Conservation (phyloP, 352 stramenopile species). For the Thalassiosira mediterranea region DNA sequence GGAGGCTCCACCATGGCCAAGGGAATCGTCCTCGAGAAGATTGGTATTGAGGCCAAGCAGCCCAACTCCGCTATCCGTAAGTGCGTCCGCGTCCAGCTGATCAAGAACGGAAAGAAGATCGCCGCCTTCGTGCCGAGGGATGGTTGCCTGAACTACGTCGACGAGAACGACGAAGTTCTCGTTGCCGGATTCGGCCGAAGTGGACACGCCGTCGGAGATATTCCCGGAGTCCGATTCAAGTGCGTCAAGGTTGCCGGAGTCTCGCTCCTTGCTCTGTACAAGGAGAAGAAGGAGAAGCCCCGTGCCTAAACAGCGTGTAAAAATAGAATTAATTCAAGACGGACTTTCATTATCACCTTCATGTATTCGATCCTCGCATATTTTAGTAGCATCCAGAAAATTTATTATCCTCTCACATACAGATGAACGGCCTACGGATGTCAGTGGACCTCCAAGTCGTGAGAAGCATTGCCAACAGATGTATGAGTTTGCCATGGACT, state of each 20-base stretch:
- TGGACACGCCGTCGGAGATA: conserved; percentile 99
- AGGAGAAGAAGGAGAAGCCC: conserved; percentile 99
- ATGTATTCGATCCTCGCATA: too few species aligned
- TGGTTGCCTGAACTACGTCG: conserved; percentile 99
- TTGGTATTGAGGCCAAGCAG: conserved; percentile 99
- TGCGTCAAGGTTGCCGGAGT: conserved; percentile 99
- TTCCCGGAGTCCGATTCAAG: conserved; percentile 99
- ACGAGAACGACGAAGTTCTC: conserved; percentile 99
- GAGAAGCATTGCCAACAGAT: too few species aligned
- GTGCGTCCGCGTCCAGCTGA: conserved; percentile 99
- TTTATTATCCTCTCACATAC: too few species aligned
- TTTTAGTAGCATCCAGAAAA: too few species aligned
- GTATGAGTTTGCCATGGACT: too few species aligned
- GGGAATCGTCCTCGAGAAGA: conserved; percentile 99
- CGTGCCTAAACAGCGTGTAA: conserved; percentile 85
- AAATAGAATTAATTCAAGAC: too few species aligned
- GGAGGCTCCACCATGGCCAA: conserved; percentile 99
- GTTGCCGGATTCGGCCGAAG: conserved; percentile 99
- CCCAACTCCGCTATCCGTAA: conserved; percentile 99
- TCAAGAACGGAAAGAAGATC: conserved; percentile 99
- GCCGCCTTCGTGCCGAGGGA: conserved; percentile 99
- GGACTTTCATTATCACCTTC: too few species aligned
- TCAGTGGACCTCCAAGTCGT: too few species aligned
- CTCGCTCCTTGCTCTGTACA: conserved; percentile 99
- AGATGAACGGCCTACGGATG: too few species aligned